Conservation (phyloP, 169 alveolate species). For the Pseudocohnilembus persalinus region DNA sequence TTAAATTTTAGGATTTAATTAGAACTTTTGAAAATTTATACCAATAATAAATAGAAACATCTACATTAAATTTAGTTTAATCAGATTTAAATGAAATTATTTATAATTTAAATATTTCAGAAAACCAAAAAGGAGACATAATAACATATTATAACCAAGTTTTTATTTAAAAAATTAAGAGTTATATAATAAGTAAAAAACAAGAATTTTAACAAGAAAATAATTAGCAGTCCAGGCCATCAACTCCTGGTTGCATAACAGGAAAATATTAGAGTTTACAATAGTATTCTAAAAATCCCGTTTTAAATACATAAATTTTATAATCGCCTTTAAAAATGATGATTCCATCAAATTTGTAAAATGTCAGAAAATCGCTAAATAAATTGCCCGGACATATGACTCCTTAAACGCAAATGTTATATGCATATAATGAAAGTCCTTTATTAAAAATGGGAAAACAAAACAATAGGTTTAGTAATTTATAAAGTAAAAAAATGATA, state of each 20-base stretch:
- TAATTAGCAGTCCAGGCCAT: neutral
- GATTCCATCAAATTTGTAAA: neutral
- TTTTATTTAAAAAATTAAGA: neutral
- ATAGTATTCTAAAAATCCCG: slow-evolving; percentile 9
- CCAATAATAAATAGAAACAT: neutral
- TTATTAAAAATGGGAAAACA: too few relatives aligned
- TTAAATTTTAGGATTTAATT: neutral
- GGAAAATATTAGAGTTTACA: neutral
- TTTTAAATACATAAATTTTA: neutral
- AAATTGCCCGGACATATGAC: slow-evolving; percentile 28
- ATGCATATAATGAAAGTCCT: slow-evolving; percentile 21
- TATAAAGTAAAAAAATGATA: slow-evolving; percentile 18
- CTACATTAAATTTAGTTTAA: neutral
- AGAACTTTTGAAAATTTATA: slow-evolving; percentile 14
- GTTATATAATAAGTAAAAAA: neutral
- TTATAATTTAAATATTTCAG: neutral
- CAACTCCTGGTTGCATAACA: neutral
- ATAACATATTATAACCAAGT: slow-evolving; percentile 8
- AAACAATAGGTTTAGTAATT: neutral
- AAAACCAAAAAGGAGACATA: neutral
- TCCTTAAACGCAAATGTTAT: slow-evolving; percentile 22
- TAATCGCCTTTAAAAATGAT: slow-evolving; percentile 20
- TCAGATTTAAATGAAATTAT: slow-evolving; percentile 19
- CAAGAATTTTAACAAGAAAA: neutral
- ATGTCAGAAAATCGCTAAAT: slow-evolving; percentile 5